These are phyloP conservation scores for Argentina anserina DNA, from an alignment of 306 rosid species.

Conservation along the genomic window DNA sequence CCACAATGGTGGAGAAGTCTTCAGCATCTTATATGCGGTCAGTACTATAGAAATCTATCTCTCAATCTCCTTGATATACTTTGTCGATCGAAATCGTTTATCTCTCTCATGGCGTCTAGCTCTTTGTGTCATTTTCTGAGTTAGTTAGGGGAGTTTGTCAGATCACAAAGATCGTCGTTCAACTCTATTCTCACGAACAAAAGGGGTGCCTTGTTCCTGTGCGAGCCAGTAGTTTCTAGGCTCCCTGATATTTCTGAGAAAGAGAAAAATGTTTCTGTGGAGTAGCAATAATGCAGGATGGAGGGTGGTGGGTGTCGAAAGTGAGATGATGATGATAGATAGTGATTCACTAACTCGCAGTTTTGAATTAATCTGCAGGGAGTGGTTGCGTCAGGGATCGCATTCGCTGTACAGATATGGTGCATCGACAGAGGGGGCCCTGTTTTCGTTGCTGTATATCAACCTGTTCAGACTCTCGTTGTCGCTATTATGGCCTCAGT, in stretches of 20 bases:
- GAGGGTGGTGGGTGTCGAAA: conserved; percentile 3
- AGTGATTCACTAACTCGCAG: neutral
- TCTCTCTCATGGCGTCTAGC: too few species aligned
- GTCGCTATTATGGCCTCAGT: conserved; percentile 95
- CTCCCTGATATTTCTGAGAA: neutral
- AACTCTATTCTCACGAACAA: conserved; percentile 1
- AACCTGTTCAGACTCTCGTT: conserved; percentile 95
- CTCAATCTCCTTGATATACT: too few species aligned
- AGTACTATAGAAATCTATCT: conserved; percentile 14
- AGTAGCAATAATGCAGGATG: neutral
- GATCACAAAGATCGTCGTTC: conserved; percentile 1
- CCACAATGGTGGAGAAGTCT: conserved; percentile 66
- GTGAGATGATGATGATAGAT: conserved; percentile 23
- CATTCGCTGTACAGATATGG: conserved; percentile 99
- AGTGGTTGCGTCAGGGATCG: conserved; percentile 96
- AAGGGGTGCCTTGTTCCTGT: conserved; percentile 14
- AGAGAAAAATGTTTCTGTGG: neutral
- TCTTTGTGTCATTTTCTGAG: neutral
- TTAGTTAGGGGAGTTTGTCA: neutral
- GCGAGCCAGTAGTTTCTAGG: neutral
- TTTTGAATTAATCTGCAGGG: conserved; percentile 48
- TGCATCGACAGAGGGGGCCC: conserved; percentile 99
- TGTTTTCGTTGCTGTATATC: conserved; percentile 95
- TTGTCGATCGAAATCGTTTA: too few species aligned
- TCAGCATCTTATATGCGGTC: conserved; percentile 84